Base-by-base conservation (phyloP, 768 basidiomycete species). In the Suillus subalutaceus region DNA sequence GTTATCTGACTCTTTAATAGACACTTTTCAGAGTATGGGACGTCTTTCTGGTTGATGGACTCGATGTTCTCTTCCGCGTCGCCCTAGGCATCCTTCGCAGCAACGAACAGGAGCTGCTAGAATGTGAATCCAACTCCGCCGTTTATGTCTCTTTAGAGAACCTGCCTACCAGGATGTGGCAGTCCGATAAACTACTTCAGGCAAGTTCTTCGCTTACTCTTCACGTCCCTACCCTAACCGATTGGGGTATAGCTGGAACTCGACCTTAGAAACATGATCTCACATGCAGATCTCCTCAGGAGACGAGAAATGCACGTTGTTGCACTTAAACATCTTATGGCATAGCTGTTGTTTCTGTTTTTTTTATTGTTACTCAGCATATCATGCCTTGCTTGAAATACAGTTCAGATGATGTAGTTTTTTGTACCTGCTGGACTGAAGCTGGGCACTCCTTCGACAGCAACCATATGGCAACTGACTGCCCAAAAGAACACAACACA, bases 21-120 rank as follows among this genome's bases (percentile, higher is more conserved):
- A 99, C 96, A 0, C 81, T 99, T 48, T 96, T 98, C 79, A 84
- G 97, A 60, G 90, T 98, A 7, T 99, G 97, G 96, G 97, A 99
- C 72, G 84, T 97, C 23, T 93, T 98, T 78, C 87, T 98, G 65
- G 89, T 96, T 2, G 95, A 97, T 72, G 97, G 97, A 2, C 82
- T 95, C 32, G 94, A 96, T 70, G 92, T 95, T 6, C 83, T 97
- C 20, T 96, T 96, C 79, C 89, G 96, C n/a, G 78, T 96, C 56
- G 94, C 96, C 0, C 82, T 99, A 50, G 91, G 88, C 23, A 94
- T 99, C 50, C 82, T 99, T 60, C 90, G 90, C 65, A 85, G 82
- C 65, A 93, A 93, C 76, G 94, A 97, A 75, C 82, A 83, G 50
- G 96, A 97, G 69, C 85, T 99, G 0, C 79, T 97, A 30, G 84